Conservation (phyloP, 805 yeast genomes). For the Blastobotrys robertii region DNA sequence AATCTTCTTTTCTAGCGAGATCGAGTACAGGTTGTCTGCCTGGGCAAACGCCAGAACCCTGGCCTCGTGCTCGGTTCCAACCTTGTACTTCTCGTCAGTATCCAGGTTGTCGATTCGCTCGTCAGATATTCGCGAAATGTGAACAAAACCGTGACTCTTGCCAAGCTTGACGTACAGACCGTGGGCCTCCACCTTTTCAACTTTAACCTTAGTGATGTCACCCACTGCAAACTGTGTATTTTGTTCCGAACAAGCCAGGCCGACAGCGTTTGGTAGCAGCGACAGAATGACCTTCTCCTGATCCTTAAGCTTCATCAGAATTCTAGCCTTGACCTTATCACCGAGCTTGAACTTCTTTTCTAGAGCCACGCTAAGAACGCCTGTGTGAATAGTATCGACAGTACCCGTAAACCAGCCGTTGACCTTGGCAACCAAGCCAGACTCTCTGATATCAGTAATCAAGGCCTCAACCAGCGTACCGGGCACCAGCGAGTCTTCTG, state of each 20-base stretch:
- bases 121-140: constrained; percentile 52
- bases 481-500: constrained; percentile 68
- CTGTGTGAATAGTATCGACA: constrained; percentile 56
- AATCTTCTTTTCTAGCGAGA: constrained; percentile 60
- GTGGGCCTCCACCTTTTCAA: constrained; percentile 40
- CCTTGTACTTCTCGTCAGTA: constrained; percentile 32
- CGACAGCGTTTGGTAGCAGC: constrained; percentile 43
- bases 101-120: constrained; percentile 28
- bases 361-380: constrained; percentile 32
- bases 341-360: constrained; percentile 61
- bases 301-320: constrained; percentile 41
- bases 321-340: constrained; percentile 56
- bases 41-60: constrained; percentile 64
- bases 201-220: constrained; percentile 45
- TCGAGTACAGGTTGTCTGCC: constrained; percentile 54
- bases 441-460: constrained; percentile 44
- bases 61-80: constrained; percentile 63
- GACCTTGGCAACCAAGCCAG: constrained; percentile 64
- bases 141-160: constrained; percentile 61
- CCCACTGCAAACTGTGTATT: constrained; percentile 50
- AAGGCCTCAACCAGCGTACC: constrained; percentile 74
- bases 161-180: constrained; percentile 39
- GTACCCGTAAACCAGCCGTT: constrained; percentile 71
- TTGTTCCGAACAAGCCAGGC: constrained; percentile 21
- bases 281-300: constrained; percentile 55